phyloP scores from a whole-genome alignment of 2,329 filamentous ascomycete species.

The Alternaria angustiovoidea region DNA sequence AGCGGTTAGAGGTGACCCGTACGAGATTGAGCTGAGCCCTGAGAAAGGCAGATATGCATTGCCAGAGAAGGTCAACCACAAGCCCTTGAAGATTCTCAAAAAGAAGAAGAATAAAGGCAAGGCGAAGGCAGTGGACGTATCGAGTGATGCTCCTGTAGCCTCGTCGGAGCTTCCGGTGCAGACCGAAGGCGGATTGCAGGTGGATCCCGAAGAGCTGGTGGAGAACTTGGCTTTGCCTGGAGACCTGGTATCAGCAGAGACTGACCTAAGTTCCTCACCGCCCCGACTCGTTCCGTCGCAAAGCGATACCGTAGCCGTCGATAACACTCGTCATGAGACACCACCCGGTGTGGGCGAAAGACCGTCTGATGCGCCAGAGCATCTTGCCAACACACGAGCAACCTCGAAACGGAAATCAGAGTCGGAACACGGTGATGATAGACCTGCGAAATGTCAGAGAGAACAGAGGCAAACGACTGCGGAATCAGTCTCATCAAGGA shows the following conservation, averaged over 20 bases:
- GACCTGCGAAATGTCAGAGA: background rate
- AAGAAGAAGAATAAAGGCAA: constrained; percentile 9
- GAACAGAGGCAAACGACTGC: background rate
- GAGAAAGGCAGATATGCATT: constrained; percentile 24
- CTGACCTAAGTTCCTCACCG: background rate
- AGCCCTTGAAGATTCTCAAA: constrained; percentile 14
- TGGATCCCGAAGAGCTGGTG: background rate
- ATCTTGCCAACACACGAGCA: background rate
- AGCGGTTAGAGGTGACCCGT: constrained; percentile 23
- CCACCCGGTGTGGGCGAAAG: background rate
- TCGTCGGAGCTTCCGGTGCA: constrained; percentile 2
- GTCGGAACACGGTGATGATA: background rate
- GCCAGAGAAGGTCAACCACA: constrained; percentile 16
- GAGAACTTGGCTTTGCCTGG: background rate
- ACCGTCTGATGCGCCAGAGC: background rate
- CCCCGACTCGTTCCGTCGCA: background rate
- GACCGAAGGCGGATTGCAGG: background rate
- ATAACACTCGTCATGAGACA: background rate
- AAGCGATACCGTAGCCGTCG: background rate
- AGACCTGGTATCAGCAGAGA: background rate
- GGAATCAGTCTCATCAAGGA: background rate
- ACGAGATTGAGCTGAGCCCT: constrained; percentile 32
- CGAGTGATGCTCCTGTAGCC: background rate
- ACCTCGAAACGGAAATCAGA: background rate
- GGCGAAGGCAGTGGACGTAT: too few relatives aligned